Evolutionary conservation across 495 filamentous ascomycete genomes (phyloP).

Genomic region (Hypoxylon crocopeplum): DNA sequence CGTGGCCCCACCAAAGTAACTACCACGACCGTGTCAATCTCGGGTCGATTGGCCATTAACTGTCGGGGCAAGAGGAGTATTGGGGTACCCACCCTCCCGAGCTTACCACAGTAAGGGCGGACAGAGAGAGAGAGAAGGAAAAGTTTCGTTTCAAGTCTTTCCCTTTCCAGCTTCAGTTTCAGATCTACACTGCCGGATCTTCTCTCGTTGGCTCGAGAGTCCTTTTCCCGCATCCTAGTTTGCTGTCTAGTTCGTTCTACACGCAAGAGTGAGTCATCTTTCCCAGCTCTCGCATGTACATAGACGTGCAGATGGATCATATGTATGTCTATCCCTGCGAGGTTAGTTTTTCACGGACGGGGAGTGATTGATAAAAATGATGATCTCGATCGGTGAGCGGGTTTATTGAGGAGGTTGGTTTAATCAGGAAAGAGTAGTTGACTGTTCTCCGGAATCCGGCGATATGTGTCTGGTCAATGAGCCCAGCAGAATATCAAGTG

Average conservation of each 20-base stretch:
- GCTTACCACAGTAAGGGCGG: not conserved
- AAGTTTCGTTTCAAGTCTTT: constrained; percentile 35
- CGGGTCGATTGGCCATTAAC: no score
- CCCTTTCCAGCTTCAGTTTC: constrained; percentile 25
- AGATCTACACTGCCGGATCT: constrained; percentile 21
- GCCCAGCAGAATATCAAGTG: constrained; percentile 24
- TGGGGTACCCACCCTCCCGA: no score
- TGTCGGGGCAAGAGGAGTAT: no score
- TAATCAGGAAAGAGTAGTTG: not conserved
- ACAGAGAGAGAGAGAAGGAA: not conserved
- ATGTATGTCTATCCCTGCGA: constrained; percentile 8
- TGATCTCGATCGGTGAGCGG: constrained; percentile 22
- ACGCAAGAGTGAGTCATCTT: constrained; percentile 31
- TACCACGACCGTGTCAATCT: constrained; percentile 26
- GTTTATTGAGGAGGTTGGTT: constrained; percentile 3
- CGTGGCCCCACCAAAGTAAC: constrained; percentile 13
- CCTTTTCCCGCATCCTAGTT: not conserved
- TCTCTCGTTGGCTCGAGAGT: constrained; percentile 27
- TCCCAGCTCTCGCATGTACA: constrained; percentile 24
- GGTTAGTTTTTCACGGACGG: not conserved
- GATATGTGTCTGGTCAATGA: constrained; percentile 14
- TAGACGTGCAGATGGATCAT: constrained; percentile 1
- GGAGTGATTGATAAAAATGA: not conserved
- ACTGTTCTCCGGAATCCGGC: not conserved
- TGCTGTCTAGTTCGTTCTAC: constrained; percentile 12